Evolutionary conservation across 257 asterid genomes (phyloP).

Genomic region (Ilex aquifolium): DNA sequence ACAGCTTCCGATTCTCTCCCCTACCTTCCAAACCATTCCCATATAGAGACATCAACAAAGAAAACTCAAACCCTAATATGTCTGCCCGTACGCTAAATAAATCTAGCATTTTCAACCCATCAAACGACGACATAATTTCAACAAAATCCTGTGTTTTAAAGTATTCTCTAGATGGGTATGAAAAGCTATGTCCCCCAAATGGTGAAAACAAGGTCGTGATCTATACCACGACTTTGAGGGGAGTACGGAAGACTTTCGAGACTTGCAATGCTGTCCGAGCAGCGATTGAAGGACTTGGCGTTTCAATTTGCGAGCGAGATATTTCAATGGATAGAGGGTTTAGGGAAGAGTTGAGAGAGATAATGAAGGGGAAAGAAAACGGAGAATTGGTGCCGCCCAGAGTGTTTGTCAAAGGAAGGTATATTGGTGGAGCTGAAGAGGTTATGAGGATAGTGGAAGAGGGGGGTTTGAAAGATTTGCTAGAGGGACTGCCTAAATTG

Average conservation of each 20-base stretch:
- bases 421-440: conserved; percentile 77
- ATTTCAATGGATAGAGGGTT: conserved; percentile 81
- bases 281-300: conserved; percentile 49
- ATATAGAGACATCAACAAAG: conserved; percentile 1
- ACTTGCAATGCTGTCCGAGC: conserved; percentile 76
- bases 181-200: conserved; percentile 53
- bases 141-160: not conserved
- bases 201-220: conserved; percentile 69
- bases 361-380: conserved; percentile 45
- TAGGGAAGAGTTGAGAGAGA: conserved; percentile 54
- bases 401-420: conserved; percentile 45
- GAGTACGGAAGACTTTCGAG: conserved; percentile 54
- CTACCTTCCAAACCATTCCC: conserved; percentile 7
- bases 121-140: not conserved
- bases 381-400: conserved; percentile 43
- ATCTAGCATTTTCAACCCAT: conserved; percentile 5
- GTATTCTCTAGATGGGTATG: conserved; percentile 31
- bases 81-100: not conserved
- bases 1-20: conserved; percentile 47
- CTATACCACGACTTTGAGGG: conserved; percentile 71
- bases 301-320: conserved; percentile 46
- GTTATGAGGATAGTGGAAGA: conserved; percentile 62
- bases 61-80: conserved; percentile 30
- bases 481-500: conserved; percentile 51
- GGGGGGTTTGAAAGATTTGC: conserved; percentile 29